These are phyloP conservation scores for Nemania serpens DNA, from an alignment of 2,329 filamentous ascomycete genomes.

Conservation along the genomic window DNA sequence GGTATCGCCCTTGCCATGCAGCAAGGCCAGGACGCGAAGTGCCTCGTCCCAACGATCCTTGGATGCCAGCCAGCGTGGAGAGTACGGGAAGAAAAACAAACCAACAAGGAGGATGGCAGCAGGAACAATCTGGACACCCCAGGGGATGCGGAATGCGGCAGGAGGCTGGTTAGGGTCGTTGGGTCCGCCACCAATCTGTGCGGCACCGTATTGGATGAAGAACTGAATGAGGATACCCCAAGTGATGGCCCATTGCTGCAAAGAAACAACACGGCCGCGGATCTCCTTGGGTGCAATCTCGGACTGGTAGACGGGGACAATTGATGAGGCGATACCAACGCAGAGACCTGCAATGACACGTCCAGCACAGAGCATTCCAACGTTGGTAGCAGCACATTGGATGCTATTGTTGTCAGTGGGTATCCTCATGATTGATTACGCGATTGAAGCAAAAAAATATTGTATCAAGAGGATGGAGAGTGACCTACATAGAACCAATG, in stretches of 20 bases:
- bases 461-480: not conserved
- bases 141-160: conserved; percentile 64
- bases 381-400: conserved; percentile 65
- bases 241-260: conserved; percentile 74
- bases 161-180: conserved; percentile 55
- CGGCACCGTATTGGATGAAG: conserved; percentile 68
- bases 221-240: conserved; percentile 71
- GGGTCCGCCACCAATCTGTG: conserved; percentile 57
- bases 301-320: conserved; percentile 72
- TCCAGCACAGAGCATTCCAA: conserved; percentile 73
- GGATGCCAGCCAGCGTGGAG: conserved; percentile 71
- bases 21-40: conserved; percentile 58
- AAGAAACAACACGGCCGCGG: conserved; percentile 63
- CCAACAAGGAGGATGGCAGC: conserved; percentile 58
- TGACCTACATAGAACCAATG: conserved; percentile 47
- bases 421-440: not conserved
- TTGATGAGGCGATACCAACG: conserved; percentile 74
- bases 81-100: conserved; percentile 65
- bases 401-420: conserved; percentile 44
- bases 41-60: conserved; percentile 71
- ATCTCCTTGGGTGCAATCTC: conserved; percentile 66
- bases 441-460: not conserved
- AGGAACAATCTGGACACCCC: conserved; percentile 64
- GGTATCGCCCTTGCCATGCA: conserved; percentile 62
- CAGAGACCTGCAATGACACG: conserved; percentile 73